phyloP scores from a whole-genome alignment of 768 basidiomycete species.

The Termitomyces sp. region DNA sequence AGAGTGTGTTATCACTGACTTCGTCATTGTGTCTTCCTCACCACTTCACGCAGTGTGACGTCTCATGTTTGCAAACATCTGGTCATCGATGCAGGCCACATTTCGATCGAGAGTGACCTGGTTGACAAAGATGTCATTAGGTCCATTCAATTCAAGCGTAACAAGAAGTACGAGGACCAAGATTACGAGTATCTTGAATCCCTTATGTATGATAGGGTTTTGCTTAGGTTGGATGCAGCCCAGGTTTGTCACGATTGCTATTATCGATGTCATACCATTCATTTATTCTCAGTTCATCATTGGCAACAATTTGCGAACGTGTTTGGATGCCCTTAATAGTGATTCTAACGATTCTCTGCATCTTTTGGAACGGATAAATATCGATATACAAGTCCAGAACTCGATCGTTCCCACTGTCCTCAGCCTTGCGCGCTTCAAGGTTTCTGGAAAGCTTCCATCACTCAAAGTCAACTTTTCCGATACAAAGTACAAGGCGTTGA shows the following conservation, averaged over 20 bases:
- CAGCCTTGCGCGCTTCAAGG: slow-evolving; percentile 84
- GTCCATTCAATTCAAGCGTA: slow-evolving; percentile 77
- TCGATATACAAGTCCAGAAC: slow-evolving; percentile 85
- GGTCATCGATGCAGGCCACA: slow-evolving; percentile 94
- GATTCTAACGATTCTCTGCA: slow-evolving; percentile 63
- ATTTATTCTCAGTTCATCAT: slow-evolving; percentile 79
- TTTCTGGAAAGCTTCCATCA: slow-evolving; percentile 83
- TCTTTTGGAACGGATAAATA: slow-evolving; percentile 87
- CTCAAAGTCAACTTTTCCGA: slow-evolving; percentile 90
- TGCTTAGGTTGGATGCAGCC: slow-evolving; percentile 78
- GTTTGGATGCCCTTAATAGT: slow-evolving; percentile 72
- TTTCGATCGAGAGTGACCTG: slow-evolving; percentile 87
- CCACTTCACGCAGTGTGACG: slow-evolving; percentile 53
- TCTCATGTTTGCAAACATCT: slow-evolving; percentile 78
- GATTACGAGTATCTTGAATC: slow-evolving; percentile 86
- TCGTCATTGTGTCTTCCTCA: slow-evolving; percentile 2
- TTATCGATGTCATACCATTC: slow-evolving; percentile 7
- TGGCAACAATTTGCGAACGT: slow-evolving; percentile 78
- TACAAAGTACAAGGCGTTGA: slow-evolving; percentile 85
- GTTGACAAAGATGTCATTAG: slow-evolving; percentile 80
- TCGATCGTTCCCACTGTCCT: slow-evolving; percentile 86
- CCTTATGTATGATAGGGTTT: slow-evolving; percentile 93
- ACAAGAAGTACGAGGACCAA: slow-evolving; percentile 79
- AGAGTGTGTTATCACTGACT: slow-evolving; percentile 47
- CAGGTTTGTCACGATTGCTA: slow-evolving; percentile 55